Evolutionary conservation across 306 rosid species (phyloP).

Genomic region (Citrullus mucosospermus): DNA sequence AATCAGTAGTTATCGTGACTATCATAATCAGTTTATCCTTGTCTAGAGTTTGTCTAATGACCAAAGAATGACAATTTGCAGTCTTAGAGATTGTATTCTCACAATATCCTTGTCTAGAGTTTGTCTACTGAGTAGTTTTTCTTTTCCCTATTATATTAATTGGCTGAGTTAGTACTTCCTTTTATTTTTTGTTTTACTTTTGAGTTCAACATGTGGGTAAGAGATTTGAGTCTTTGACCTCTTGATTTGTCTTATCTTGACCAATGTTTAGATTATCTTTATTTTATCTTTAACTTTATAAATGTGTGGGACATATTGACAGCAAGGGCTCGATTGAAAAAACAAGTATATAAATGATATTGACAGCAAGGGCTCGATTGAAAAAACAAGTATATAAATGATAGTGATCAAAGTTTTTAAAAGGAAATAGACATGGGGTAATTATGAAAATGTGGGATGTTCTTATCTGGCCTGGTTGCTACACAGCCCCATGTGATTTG

Average conservation of each 20-base stretch:
- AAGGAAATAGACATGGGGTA: neutral
- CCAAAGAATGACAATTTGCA: neutral
- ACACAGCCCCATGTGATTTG: conserved; percentile 1
- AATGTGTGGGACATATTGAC: neutral
- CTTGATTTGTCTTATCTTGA: too few species aligned
- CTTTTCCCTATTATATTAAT: too few species aligned
- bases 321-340: neutral
- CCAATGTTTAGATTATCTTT: neutral
- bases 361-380: neutral
- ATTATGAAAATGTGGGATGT: neutral
- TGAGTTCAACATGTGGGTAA: neutral
- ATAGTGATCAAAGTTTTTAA: neutral
- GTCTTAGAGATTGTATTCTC: neutral
- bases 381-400: neutral
- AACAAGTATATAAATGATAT: neutral
- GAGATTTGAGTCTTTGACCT: neutral
- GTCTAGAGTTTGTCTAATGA: neutral
- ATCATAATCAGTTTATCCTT: neutral
- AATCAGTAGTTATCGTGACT: neutral
- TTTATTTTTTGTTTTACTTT: too few species aligned
- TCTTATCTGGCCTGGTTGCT: neutral
- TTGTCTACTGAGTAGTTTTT: too few species aligned
- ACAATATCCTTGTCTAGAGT: too few species aligned
- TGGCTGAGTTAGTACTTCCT: too few species aligned
- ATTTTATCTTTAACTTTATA: neutral